Evolutionary conservation across 2,329 filamentous ascomycete genomes (phyloP).

Genomic region (Kalmusia sp.): DNA sequence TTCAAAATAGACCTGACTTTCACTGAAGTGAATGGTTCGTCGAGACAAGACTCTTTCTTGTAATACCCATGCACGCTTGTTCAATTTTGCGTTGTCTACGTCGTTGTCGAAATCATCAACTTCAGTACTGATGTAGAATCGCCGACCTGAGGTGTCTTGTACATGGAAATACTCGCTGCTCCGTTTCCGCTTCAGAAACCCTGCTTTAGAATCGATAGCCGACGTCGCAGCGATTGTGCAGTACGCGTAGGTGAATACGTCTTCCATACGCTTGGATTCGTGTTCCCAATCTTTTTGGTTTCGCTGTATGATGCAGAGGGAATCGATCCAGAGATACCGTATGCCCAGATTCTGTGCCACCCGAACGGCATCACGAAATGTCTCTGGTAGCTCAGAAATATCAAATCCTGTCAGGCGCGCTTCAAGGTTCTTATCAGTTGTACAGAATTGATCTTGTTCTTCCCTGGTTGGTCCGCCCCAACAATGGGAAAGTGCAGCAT

Average conservation of each 20-base stretch:
- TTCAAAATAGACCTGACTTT: constrained; percentile 12
- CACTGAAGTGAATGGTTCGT: constrained; percentile 15
- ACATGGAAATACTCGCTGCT: constrained; percentile 4
- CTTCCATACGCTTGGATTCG: constrained; percentile 22
- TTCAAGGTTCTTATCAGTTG: constrained; percentile 16
- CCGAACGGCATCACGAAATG: constrained; percentile 23
- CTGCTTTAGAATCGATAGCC: constrained; percentile 17
- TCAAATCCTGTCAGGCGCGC: constrained; percentile 11
- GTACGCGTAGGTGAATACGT: constrained; percentile 19
- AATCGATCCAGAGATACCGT: constrained; percentile 25
- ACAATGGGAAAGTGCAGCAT: constrained; percentile 25
- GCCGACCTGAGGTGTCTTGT: constrained; percentile 6
- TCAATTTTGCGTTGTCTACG: not conserved
- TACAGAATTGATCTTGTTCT: constrained; percentile 18
- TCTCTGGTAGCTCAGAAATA: constrained; percentile 21
- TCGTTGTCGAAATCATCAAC: constrained; percentile 3
- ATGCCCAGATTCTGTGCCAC: constrained; percentile 16
- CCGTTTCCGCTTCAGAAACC: constrained; percentile 21
- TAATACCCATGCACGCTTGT: constrained; percentile 14
- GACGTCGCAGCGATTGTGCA: constrained; percentile 24
- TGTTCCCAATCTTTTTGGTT: constrained; percentile 20
- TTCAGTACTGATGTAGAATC: constrained; percentile 11
- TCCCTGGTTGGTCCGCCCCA: constrained; percentile 18
- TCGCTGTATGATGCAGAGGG: constrained; percentile 29
- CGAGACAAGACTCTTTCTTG: constrained; percentile 4